Percentiles rank a stretch among this genome's conserved stretches.
Conservation (phyloP, 352 stramenopile genomes). For the Pythium scleroteichum region DNA sequence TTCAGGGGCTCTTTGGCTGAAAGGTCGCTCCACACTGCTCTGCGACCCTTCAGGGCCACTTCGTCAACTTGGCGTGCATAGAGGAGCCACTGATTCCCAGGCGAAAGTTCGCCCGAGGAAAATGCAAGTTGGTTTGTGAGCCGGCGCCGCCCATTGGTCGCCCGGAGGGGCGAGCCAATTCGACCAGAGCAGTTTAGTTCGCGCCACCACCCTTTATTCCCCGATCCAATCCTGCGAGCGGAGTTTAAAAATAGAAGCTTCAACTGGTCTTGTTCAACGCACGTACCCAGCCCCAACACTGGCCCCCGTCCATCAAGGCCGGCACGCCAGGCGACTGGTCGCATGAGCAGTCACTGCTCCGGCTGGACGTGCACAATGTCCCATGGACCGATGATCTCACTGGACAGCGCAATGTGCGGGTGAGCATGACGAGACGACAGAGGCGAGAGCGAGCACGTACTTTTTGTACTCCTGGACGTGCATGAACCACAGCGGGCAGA, state of each 20-base stretch:
- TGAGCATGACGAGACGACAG: slow-evolving; percentile 9
- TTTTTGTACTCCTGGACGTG: slow-evolving; percentile 91
- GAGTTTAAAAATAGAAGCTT: slow-evolving; percentile 25
- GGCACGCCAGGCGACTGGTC: neutral
- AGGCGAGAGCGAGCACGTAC: slow-evolving; percentile 40
- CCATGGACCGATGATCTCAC: slow-evolving; percentile 90
- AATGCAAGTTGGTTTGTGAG: slow-evolving; percentile 17
- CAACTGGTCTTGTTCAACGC: slow-evolving; percentile 15
- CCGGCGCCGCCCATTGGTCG: neutral
- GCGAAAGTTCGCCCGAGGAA: neutral
- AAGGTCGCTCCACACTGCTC: neutral
- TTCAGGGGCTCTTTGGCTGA: neutral
- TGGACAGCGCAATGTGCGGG: slow-evolving; percentile 19
- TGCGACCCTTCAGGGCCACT: slow-evolving; percentile 7
- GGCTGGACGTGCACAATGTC: slow-evolving; percentile 80
- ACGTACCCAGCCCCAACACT: slow-evolving; percentile 9
- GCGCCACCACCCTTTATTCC: neutral
- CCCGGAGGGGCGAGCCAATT: neutral
- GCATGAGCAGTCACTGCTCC: slow-evolving; percentile 11
- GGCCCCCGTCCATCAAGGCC: neutral
- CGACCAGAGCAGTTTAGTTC: slow-evolving; percentile 1
- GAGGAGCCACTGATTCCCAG: neutral
- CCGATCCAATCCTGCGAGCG: slow-evolving; percentile 3
- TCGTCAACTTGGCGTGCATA: slow-evolving; percentile 12
- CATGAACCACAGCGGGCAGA: slow-evolving; percentile 90